These are phyloP conservation scores for Balakata baccata DNA, from an alignment of 345 rosid genomes.

Conservation along the genomic window DNA sequence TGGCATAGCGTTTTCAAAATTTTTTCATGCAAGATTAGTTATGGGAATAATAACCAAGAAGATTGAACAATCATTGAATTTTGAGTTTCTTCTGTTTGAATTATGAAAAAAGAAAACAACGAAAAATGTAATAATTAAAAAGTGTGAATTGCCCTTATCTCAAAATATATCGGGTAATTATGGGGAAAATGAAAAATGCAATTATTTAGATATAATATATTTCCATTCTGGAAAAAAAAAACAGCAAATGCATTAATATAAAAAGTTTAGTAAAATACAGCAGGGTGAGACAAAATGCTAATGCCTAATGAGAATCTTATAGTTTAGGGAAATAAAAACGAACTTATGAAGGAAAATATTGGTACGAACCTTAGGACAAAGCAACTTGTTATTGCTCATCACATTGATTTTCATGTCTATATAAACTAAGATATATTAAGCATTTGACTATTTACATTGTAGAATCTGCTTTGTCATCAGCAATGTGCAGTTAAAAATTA, in stretches of 20 bases:
- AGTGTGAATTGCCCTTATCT: background rate
- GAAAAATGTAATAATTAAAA: background rate
- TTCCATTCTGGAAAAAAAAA: background rate
- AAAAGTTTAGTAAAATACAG: background rate
- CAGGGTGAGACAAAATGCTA: background rate
- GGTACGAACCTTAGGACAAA: background rate
- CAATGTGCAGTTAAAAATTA: no score
- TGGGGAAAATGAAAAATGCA: background rate
- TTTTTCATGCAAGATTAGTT: background rate
- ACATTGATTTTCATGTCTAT: background rate
- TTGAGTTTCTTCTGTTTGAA: background rate
- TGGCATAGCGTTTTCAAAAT: background rate
- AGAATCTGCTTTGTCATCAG: background rate
- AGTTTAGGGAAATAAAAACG: background rate
- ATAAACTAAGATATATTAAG: background rate
- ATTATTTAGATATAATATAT: background rate
- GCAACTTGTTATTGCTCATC: background rate
- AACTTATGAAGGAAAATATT: background rate
- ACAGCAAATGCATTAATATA: no score
- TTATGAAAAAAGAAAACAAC: no score
- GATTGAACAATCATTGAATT: background rate
- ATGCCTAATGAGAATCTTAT: background rate
- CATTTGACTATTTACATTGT: background rate
- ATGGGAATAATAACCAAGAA: background rate
- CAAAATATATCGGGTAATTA: background rate